Base-by-base conservation (phyloP, 2,329 filamentous ascomycete genomes). In the Fonsecaea erecta region DNA sequence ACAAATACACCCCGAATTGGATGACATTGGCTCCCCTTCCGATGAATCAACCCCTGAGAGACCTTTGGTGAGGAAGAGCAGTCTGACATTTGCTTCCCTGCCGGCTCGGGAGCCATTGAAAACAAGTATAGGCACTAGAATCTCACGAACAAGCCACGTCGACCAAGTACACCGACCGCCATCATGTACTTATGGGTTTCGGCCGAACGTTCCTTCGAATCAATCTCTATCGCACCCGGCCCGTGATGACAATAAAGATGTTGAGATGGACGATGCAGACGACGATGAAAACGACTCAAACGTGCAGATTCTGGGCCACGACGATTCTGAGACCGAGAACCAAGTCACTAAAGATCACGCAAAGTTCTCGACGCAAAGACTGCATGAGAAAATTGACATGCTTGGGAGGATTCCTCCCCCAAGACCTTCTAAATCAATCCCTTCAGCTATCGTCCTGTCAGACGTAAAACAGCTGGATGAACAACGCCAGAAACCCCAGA, bases 81-180 rank as follows among this genome's bases (percentile, higher is more conserved):
- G 94, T 75, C 84, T 99, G 66, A 96, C 91, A 65, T 98, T 99
- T 79, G 92, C 95, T 40, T 92, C 95, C 18, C 83, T 99, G 12
- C 95, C 95, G 32, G 93, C 94, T 2, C 86, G 95, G 67, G 94
- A 98, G 74, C 94, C 94, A 37, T 82, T 98, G 59, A 96, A 96
- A 76, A 94, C 93, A 79, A 96, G 90, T 75, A 86, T 93, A 73
- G 93, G 89, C 16, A 84, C 85, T 21, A 84, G 91, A 56, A 80
- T 86, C 58, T 93, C 92, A 24, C 84, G 91, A 66, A 91, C 87
- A 6, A 96, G 92, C 73, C 90, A 97, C 37, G 91, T 96, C 26
- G 67, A 70, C 21, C 62, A 60, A 26, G 43, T 46, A 16, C 59
- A 43, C 26, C 64, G 62, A 52, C 30, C 52, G 9, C 52, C 32